Base-by-base conservation (phyloP, 768 basidiomycete genomes). In the Rhodotorula paludigena region DNA sequence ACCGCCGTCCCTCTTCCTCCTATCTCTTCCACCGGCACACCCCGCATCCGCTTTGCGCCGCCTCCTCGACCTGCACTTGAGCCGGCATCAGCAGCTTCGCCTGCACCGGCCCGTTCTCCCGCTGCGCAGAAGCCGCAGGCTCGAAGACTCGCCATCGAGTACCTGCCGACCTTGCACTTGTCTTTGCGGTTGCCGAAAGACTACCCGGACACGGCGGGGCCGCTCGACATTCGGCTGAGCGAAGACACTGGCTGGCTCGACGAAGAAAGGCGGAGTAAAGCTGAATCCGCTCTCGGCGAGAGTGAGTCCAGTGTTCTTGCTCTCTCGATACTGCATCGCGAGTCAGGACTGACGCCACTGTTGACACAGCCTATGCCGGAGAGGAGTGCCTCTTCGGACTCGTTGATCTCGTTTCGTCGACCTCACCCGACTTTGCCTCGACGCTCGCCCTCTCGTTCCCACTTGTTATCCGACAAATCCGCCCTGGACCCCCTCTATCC, bases 341-440 rank as follows among this genome's bases (percentile, higher is more conserved):
- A n/a, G n/a, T n/a, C n/a, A n/a, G n/a, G n/a, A 23, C 58, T 59
- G 52, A 59, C 35, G 44, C 11, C 6, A 32, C n/a, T n/a, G 8
- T 10, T 1, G 16, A 25, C 15, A 23, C 70, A 66, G 65, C 58
- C 14, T 67, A 64, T 45, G 23, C 38, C 8, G 66, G 70, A 28
- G 66, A 67, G 11, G 70, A 71, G 28, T 67, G 62, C 45, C 59
- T 71, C 5, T 64, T 67, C 38, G 16, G 42, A 4, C 42, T 67
- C 53, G 30, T 57, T 44, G 70, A 71, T 23, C 39, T 61, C 39
- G 25, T 67, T 12, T 45, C 59, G 4, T 56, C 59, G 23, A 21
- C 49, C 6, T 60, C 63, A 0, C 52, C 61, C n/a, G 61, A 60
- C 12, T 60, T 60, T 11, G 20, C 53, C 55, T 21, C 30, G 10